Evolutionary conservation across 2,329 filamentous ascomycete genomes (phyloP).

Genomic region (Myriosclerotinia curreyana): DNA sequence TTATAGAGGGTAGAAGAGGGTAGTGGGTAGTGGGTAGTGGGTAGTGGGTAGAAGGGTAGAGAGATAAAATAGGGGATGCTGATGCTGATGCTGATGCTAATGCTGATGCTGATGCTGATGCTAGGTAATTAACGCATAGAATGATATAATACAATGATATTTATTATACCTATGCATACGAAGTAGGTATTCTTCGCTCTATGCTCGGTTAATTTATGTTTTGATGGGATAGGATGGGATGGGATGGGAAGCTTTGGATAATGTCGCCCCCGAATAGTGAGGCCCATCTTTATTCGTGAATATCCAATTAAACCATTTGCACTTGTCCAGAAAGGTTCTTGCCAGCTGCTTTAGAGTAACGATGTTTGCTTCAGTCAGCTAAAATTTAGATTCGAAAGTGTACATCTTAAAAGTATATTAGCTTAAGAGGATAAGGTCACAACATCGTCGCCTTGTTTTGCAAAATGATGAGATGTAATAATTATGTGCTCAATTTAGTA

Average conservation of each 20-base stretch:
- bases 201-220: too few species aligned
- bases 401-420: not conserved
- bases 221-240: not conserved
- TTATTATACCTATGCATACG: too few species aligned
- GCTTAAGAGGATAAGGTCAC: not conserved
- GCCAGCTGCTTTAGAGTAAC: not conserved
- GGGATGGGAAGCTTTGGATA: not conserved
- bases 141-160: too few species aligned
- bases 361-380: not conserved
- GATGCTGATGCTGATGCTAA: too few species aligned
- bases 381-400: not conserved
- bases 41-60: too few species aligned
- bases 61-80: too few species aligned
- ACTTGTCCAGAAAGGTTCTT: not conserved
- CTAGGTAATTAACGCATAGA: too few species aligned
- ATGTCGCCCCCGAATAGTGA: not conserved
- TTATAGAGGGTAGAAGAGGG: too few species aligned
- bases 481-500: constrained; percentile 23
- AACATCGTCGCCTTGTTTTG: not conserved
- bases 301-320: not conserved
- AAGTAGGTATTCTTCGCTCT: too few species aligned
- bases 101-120: too few species aligned
- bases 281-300: not conserved
- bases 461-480: not conserved
- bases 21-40: too few species aligned